Conservation (phyloP, 2,329 filamentous ascomycete species). For the Cladophialophora psammophila region DNA sequence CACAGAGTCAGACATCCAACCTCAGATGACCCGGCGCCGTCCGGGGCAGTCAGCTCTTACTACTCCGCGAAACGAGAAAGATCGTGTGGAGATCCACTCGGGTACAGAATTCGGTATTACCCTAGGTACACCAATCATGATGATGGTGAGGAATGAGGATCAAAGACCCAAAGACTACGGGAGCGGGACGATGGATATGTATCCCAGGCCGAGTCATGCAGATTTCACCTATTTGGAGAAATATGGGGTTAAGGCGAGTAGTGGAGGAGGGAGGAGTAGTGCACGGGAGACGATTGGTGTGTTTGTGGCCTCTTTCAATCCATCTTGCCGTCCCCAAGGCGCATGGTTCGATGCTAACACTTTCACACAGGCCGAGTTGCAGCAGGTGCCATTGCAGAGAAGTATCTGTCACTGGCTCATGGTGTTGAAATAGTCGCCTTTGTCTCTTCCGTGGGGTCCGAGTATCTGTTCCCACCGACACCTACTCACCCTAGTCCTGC, state of each 20-base stretch:
- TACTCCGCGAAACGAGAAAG: constrained; percentile 91
- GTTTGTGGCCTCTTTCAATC: constrained; percentile 20
- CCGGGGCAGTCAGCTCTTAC: constrained; percentile 90
- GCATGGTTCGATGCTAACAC: constrained; percentile 12
- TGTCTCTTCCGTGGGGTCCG: constrained; percentile 81
- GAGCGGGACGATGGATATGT: constrained; percentile 82
- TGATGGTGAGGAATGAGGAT: constrained; percentile 90
- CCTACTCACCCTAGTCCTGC: constrained; percentile 36
- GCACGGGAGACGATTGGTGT: constrained; percentile 92
- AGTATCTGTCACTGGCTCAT: constrained; percentile 82
- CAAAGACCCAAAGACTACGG: constrained; percentile 93
- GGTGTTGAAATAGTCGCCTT: constrained; percentile 92
- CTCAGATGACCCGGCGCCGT: constrained; percentile 87
- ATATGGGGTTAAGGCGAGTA: constrained; percentile 91
- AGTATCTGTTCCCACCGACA: constrained; percentile 68
- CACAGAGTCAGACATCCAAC: constrained; percentile 87
- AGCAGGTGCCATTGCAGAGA: constrained; percentile 90
- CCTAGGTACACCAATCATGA: constrained; percentile 86
- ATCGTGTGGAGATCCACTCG: constrained; percentile 88
- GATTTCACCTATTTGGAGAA: constrained; percentile 98
- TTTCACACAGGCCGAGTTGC: constrained; percentile 74
- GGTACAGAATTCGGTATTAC: constrained; percentile 90
- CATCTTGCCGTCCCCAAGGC: not conserved
- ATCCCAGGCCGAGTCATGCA: constrained; percentile 89
- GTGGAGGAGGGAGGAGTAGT: constrained; percentile 86